Evolutionary conservation across 1,139 yeast genomes (phyloP).

Genomic region (Insectozyma bohioensis): DNA sequence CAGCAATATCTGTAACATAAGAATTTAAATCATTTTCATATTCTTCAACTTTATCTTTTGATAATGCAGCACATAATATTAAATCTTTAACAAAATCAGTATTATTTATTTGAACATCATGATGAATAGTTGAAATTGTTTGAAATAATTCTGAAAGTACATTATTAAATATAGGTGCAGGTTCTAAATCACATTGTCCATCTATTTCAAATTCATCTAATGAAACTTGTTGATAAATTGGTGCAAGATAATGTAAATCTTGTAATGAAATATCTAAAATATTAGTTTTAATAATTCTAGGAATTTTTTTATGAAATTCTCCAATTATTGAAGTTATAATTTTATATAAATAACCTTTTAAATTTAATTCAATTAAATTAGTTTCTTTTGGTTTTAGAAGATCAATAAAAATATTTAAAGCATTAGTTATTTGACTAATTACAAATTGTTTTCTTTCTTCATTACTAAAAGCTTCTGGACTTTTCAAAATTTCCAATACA

Average conservation of each 20-base stretch:
- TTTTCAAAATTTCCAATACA: slow-evolving; percentile 52
- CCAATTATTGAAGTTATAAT: slow-evolving; percentile 30
- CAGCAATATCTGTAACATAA: slow-evolving; percentile 73
- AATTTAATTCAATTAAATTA: slow-evolving; percentile 22
- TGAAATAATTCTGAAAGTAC: slow-evolving; percentile 24
- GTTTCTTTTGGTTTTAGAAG: slow-evolving; percentile 19
- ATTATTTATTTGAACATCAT: slow-evolving; percentile 20
- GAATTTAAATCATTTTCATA: slow-evolving; percentile 58
- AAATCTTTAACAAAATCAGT: slow-evolving; percentile 23
- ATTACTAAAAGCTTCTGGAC: slow-evolving; percentile 48
- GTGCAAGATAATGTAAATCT: slow-evolving; percentile 23
- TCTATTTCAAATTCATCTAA: slow-evolving; percentile 9
- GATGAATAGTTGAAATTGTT: slow-evolving; percentile 29
- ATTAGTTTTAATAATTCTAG: slow-evolving; percentile 18
- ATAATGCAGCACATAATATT: slow-evolving; percentile 24
- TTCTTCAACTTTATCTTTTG: slow-evolving; percentile 28
- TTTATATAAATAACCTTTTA: slow-evolving; percentile 29
- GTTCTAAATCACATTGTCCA: slow-evolving; percentile 17
- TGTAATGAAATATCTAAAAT: slow-evolving; percentile 18
- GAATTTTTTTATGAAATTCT: slow-evolving; percentile 31
- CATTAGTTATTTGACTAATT: slow-evolving; percentile 24
- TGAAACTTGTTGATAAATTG: slow-evolving; percentile 16
- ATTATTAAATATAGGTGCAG: slow-evolving; percentile 16
- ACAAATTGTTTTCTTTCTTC: slow-evolving; percentile 32
- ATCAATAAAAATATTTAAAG: slow-evolving; percentile 20